Base-by-base conservation (phyloP, 306 rosid genomes). In the Cicer pinnatifidum region DNA sequence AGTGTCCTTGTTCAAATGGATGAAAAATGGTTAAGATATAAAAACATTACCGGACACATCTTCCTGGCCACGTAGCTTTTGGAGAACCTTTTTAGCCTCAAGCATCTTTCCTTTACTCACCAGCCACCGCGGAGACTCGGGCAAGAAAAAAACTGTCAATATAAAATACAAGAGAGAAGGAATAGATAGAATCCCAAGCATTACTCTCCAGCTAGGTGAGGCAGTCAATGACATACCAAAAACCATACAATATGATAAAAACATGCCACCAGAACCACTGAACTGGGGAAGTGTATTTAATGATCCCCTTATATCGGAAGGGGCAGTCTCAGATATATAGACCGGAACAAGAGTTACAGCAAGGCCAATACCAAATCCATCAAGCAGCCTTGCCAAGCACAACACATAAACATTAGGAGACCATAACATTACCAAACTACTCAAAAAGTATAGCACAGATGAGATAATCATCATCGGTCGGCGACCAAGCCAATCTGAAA, bases 51-150 rank as follows among this genome's bases (percentile, higher is more conserved):
- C 97, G 79, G 97, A 89, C 58, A 92, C 97, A 38, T 92, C 97
- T 73, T 92, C 97, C 66, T 76, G 64, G 56, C 97, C 97, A 7
- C 97, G 97, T 38, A 91, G 78, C 60, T 78, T 73, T 75, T 83
- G 90, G 67, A 91, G 94, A 73, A 91, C 94, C 86, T 72, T 91
- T 56, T 84, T 88, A 0, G 97, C 97, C 81, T 91, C 88, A 1
- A 82, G 50, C 97, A 91, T 91, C 87, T 13, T 91, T 12, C 97
- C 97, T 82, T 89, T 91, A 60, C 97, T 91, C 60, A 89, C 97
- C 23, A 91, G 85, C 97, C 97, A 91, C 48, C 94, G 85, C 58
- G 97, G 97, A 84, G 97, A 91, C 82, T 89, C 94, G 0, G 97
- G 94, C 89, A 91, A 89, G 94, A 74, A 89, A 83, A 91, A 87